These are phyloP conservation scores for Aspergillus calidoustus DNA, from an alignment of 2,329 filamentous ascomycete genomes.

Conservation along the genomic window DNA sequence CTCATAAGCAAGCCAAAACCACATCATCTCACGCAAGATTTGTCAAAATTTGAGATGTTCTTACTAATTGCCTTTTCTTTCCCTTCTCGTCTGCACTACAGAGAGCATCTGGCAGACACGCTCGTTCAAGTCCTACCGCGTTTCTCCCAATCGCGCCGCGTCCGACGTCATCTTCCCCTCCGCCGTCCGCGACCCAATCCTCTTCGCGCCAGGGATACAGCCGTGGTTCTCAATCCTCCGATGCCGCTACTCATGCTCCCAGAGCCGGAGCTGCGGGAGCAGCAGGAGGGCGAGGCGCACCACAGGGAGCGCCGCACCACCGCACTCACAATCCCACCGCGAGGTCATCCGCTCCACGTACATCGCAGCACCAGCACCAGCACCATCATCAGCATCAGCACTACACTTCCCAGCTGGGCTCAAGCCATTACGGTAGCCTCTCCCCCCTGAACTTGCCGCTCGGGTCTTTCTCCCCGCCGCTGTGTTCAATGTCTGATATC, in stretches of 20 bases:
- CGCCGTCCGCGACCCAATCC: slow-evolving; percentile 12
- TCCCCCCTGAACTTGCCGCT: slow-evolving; percentile 11
- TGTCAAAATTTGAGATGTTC: slow-evolving; percentile 16
- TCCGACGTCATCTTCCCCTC: slow-evolving; percentile 17
- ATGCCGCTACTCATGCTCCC: background rate
- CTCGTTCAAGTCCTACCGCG: slow-evolving; percentile 17
- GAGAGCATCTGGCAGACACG: slow-evolving; percentile 22
- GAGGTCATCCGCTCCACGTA: slow-evolving; percentile 1
- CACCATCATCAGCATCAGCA: background rate
- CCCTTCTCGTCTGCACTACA: slow-evolving; percentile 14
- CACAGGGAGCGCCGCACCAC: slow-evolving; percentile 14
- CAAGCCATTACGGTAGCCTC: background rate
- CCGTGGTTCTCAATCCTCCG: slow-evolving; percentile 9
- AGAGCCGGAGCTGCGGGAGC: background rate
- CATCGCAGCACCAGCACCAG: background rate
- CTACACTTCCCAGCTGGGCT: background rate
- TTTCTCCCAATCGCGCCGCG: slow-evolving; percentile 28
- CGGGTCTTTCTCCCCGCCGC: slow-evolving; percentile 14
- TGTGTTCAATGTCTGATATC: slow-evolving; percentile 16
- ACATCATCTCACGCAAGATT: slow-evolving; percentile 5
- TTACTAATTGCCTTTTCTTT: slow-evolving; percentile 23
- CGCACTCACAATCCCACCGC: background rate
- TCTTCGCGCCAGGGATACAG: background rate
- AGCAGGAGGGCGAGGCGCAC: slow-evolving; percentile 13
- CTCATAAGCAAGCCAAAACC: slow-evolving; percentile 2